Conservation (phyloP, 2,329 filamentous ascomycete genomes). For the Anthostomella pinea region DNA sequence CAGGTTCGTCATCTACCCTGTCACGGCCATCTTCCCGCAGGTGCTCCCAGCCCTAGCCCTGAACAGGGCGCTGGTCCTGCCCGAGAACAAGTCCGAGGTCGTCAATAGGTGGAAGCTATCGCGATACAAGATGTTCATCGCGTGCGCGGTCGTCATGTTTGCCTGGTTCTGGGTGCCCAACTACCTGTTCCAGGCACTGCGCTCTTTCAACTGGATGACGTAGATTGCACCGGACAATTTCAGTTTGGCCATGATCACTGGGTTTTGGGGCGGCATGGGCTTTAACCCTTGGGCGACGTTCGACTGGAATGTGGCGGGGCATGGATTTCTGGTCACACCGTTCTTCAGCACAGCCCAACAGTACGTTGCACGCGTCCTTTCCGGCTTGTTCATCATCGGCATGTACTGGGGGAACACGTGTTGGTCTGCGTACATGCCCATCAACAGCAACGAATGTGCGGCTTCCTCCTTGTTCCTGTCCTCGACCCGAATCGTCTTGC, state of each 20-base stretch:
- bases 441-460: no score
- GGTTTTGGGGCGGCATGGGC: slow-evolving; percentile 39
- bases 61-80: slow-evolving; percentile 32
- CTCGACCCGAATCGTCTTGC: no score
- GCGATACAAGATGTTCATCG: slow-evolving; percentile 44
- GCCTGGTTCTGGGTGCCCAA: slow-evolving; percentile 48
- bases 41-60: slow-evolving; percentile 37
- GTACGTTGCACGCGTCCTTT: slow-evolving; percentile 37
- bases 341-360: no score
- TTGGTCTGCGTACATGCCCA: slow-evolving; percentile 44
- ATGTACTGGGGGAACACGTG: slow-evolving; percentile 44
- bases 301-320: slow-evolving; percentile 46
- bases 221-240: slow-evolving; percentile 48
- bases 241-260: slow-evolving; percentile 42
- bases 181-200: slow-evolving; percentile 43
- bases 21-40: slow-evolving; percentile 41
- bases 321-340: slow-evolving; percentile 36
- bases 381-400: slow-evolving; percentile 38
- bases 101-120: slow-evolving; percentile 44
- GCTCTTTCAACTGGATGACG: slow-evolving; percentile 48
- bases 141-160: slow-evolving; percentile 37
- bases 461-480: no score
- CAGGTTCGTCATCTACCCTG: slow-evolving; percentile 38
- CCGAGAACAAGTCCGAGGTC: slow-evolving; percentile 35
- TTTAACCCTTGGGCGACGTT: slow-evolving; percentile 51